Evolutionary conservation across 2,329 filamentous ascomycete species (phyloP), one percentile per base, ranked within the genome.

Genomic region (Tolypocladium pustulatum): DNA sequence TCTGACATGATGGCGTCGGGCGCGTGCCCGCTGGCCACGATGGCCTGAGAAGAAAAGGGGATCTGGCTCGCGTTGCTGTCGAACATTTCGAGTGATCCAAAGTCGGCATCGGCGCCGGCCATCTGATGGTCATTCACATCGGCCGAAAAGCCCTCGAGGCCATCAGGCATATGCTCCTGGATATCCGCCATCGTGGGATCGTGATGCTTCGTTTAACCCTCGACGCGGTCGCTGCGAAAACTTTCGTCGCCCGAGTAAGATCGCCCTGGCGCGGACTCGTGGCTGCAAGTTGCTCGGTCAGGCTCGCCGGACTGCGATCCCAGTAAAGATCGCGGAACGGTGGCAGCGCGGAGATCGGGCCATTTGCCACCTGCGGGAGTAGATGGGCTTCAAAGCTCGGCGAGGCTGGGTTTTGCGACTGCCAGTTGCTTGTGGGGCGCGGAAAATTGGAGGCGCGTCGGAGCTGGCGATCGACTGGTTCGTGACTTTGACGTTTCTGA

Each of bases 31-130:
- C 27, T 46, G 7, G 54, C 38, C 4, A 61, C 61, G 25, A 62
- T 59, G 9, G 63, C 46, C 56, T 69, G 68, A 8, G 71, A 69
- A 8, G 69, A 67, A 54, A 68, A 69, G n/a, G 69, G 66, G 17
- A 64, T 62, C 49, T 67, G 64, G 52, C 67, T 64, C 54, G 68
- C 62, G 61, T 72, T 73, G 65, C 72, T 74, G 60, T 74, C 70
- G 57, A 74, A 74, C 66, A 74, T 71, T 54, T 73, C 70, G 56
- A 74, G 67, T 30, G 69, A 58, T 27, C 71, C 72, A 58, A 73
- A 73, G 56, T 73, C 69, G 43, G 62, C 63, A 51, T 72, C 70
- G 25, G 64, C 62, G 30, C 60, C 63, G 27, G 63, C 59, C 36
- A 64, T 61, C 13, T 58, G 61, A 25, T 60, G 64, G 32, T 65